Percentiles rank a stretch among this genome's conserved stretches.
Evolutionary conservation across 371 early-diverging fungal species (phyloP).

Genomic region (Syncephalastrum sp.): DNA sequence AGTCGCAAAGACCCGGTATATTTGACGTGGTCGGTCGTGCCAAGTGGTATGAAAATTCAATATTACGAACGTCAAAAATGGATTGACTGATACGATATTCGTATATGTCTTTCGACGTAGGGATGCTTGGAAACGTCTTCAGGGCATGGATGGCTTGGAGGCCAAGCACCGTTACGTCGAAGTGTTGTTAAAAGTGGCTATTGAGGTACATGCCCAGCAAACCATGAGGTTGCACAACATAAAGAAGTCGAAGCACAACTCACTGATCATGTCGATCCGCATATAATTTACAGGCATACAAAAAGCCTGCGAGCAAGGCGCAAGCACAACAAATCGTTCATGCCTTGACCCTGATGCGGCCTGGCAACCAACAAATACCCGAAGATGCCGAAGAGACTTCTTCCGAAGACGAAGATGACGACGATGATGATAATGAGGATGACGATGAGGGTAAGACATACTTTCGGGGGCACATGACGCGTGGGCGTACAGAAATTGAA

Average conservation of each 20-base stretch:
- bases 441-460: background rate
- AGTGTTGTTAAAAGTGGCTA: constrained; percentile 21
- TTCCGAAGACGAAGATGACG: constrained; percentile 16
- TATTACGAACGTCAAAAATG: background rate
- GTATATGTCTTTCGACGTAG: constrained; percentile 1
- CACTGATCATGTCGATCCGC: background rate
- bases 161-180: constrained; percentile 31
- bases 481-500: background rate
- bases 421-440: constrained; percentile 4
- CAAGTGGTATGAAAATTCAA: constrained; percentile 33
- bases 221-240: too few relatives aligned
- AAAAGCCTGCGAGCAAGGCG: constrained; percentile 36
- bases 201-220: constrained; percentile 10
- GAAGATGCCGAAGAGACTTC: constrained; percentile 21
- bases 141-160: constrained; percentile 19
- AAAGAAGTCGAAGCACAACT: background rate
- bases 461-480: constrained; percentile 1
- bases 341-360: constrained; percentile 32
- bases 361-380: constrained; percentile 10
- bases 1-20: constrained; percentile 42
- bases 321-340: constrained; percentile 49
- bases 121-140: constrained; percentile 30
- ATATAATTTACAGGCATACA: constrained; percentile 28
- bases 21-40: constrained; percentile 52
- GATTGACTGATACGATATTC: background rate